Evolutionary conservation across 225 moss, liverwort and hornwort genomes (phyloP), one percentile per base, ranked within the genome.

Genomic region (Sphagnum contortum): DNA sequence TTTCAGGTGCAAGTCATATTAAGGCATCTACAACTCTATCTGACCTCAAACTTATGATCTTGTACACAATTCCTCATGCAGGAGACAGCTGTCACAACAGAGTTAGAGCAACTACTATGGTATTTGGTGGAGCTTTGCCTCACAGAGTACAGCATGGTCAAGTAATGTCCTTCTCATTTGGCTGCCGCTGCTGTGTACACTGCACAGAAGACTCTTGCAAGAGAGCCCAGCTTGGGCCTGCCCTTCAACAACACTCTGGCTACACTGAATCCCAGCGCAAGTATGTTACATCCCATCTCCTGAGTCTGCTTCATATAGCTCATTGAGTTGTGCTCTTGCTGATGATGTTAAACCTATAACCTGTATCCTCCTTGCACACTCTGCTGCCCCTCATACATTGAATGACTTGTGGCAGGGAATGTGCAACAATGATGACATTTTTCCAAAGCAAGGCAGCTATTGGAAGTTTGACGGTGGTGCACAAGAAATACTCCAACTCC

Each of bases 51-150:
- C n/a, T n/a, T n/a, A n/a, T n/a, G n/a, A n/a, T n/a, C n/a, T n/a
- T n/a, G n/a, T n/a, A n/a, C n/a, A n/a, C n/a, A n/a, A n/a, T n/a
- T n/a, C n/a, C n/a, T n/a, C n/a, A 10, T 52, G 53, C 51, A 59
- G 69, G 85, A 81, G 58, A 76, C 72, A 8, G 45, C 60, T 0
- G 49, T 64, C 0, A 48, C 13, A 0, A 12, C 71, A 3, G 76
- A 87, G 71, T 69, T 89, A 48, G 92, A 96, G 65, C 65, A 75
- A 62, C 84, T 90, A 0, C 69, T 85, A 0, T 96, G 87, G 75
- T 96, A 89, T 47, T 47, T 92, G 14, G 92, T 96, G 3, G 96
- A 96, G 76, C 83, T 96, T 5, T 96, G 92, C 59, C 74, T 96
- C 2, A 87, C 88, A 0, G 96, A 96, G 66, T 96, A 92, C 12